Percentiles rank a stretch among this genome's conserved stretches.
Evolutionary conservation across 495 filamentous ascomycete species (phyloP).

Genomic region (Podospora pseudopauciseta): DNA sequence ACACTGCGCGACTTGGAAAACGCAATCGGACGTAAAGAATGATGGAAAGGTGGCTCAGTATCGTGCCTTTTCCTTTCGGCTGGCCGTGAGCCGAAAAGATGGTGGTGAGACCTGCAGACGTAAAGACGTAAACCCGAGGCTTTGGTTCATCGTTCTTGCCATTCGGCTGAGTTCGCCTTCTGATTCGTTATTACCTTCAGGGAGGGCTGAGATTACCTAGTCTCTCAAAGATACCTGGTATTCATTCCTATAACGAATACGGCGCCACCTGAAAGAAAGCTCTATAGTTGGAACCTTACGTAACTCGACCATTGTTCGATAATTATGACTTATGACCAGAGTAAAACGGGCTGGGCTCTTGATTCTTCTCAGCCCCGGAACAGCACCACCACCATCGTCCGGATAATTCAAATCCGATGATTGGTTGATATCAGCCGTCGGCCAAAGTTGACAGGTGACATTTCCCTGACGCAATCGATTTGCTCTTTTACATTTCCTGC

Average conservation of each 20-base stretch:
- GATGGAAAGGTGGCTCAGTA: neutral
- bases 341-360: neutral
- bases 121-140: neutral
- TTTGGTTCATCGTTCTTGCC: neutral
- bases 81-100: neutral
- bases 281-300: slow-evolving; percentile 1
- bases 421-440: neutral
- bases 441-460: neutral
- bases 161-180: neutral
- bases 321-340: too few species aligned
- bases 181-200: neutral
- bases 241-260: neutral
- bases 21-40: neutral
- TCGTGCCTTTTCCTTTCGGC: too few species aligned
- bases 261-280: neutral
- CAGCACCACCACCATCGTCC: neutral
- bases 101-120: neutral
- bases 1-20: neutral
- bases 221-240: neutral
- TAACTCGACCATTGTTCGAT: slow-evolving; percentile 14
- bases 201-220: neutral
- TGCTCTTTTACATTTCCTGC: too few species aligned
- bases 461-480: neutral
- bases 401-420: neutral
- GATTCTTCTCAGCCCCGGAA: neutral